Evolutionary conservation across 306 rosid genomes (phyloP), one percentile per base, ranked within the genome.

Genomic region (Geum urbanum): DNA sequence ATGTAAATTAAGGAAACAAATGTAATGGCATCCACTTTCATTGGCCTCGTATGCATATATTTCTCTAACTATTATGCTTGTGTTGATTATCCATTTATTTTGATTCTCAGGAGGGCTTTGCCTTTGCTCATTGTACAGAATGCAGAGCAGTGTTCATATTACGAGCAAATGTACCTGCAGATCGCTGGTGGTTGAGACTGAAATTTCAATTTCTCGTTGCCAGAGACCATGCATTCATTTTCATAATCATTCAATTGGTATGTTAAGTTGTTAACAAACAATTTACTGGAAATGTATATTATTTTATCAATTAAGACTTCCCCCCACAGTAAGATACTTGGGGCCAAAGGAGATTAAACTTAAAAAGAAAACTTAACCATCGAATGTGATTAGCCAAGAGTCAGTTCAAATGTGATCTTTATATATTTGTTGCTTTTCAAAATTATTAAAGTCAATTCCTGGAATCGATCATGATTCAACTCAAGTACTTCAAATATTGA

Each of bases 161-260:
- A 74, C 90, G 95, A 67, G 91, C 99, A 51, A 94, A 91, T 87
- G 88, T 88, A 77, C 97, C 99, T 63, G 81, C 91, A 32, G 96
- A 94, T 67, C 95, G 99, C 63, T 88, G 99, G 99, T 90, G 96
- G 99, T 75, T 94, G 88, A 84, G 99, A 87, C 81, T 88, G 68
- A 94, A 94, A 75, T 94, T 94, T 66, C 99, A 91, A 84, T 88
- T 94, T 81, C 96, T 91, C 80, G 99, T 94, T 83, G 96, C 96
- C 8, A 86, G 99, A 82, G 99, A 91, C 76, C 97, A 94, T 83
- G 96, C 96, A 8, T 84, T 94, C 82, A 94, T 94, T 82, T 94
- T 94, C 71, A 89, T 94, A 58, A 81, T 88, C 15, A 92, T 94
- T 74, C 97, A 91, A 75, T 84, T 94, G 91, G 99, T 94, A 88